These are phyloP conservation scores for Echinosophora koreensis DNA, from an alignment of 306 rosid species.

Conservation along the genomic window DNA sequence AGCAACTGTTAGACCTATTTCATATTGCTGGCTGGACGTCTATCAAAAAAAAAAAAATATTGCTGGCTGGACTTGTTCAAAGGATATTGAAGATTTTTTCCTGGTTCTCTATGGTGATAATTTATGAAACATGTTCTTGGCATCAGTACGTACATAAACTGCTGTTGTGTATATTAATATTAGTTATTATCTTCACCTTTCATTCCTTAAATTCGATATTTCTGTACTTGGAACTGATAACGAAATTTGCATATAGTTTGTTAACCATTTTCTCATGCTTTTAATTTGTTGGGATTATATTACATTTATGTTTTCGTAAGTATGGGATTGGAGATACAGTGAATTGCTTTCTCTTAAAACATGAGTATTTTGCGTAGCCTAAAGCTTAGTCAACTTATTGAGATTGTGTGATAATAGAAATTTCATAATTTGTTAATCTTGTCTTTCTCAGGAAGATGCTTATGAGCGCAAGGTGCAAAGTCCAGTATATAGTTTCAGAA, in stretches of 20 bases:
- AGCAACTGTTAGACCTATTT: background rate
- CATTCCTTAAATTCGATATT: background rate
- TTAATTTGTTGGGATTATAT: background rate
- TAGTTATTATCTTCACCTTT: conserved; percentile 19
- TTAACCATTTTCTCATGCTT: conserved; percentile 22
- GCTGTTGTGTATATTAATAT: conserved; percentile 8
- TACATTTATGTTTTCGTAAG: conserved; percentile 1
- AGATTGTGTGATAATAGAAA: conserved; percentile 20
- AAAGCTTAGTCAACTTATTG: conserved; percentile 33
- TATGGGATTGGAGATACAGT: conserved; percentile 14
- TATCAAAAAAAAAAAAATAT: no score
- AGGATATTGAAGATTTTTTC: conserved; percentile 29
- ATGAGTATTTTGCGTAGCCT: background rate
- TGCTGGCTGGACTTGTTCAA: conserved; percentile 16
- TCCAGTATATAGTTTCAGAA: conserved; percentile 54
- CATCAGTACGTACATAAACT: conserved; percentile 19
- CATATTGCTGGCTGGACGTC: background rate
- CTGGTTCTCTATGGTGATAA: conserved; percentile 14
- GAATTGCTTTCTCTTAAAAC: conserved; percentile 33
- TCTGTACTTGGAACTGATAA: conserved; percentile 12
- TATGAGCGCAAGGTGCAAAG: conserved; percentile 55
- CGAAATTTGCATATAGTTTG: background rate
- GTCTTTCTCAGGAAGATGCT: conserved; percentile 62
- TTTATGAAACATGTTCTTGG: conserved; percentile 26
- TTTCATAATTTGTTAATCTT: conserved; percentile 45